Evolutionary conservation across 768 basidiomycete genomes (phyloP).

Genomic region (Mycena galericulata): DNA sequence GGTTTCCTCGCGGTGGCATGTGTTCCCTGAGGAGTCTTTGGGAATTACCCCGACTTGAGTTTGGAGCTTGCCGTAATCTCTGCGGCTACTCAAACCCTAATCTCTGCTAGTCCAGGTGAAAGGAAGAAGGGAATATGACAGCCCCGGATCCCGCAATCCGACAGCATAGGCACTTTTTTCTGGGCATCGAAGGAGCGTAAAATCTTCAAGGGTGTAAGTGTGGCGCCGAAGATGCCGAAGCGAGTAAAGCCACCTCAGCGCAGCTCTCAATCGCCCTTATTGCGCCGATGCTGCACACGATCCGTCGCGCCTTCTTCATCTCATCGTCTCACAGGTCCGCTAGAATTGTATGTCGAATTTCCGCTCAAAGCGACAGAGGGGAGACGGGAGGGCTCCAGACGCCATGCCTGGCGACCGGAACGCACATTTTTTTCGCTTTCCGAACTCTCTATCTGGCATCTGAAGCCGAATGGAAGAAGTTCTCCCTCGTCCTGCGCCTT

Average conservation of each 20-base stretch:
- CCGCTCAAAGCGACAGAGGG: constrained; percentile 16
- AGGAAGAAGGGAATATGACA: constrained; percentile 23
- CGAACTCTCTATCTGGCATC: constrained; percentile 24
- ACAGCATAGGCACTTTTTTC: constrained; percentile 29
- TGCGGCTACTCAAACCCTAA: constrained; percentile 4
- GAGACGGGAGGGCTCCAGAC: constrained; percentile 4
- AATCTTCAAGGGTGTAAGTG: constrained; percentile 25
- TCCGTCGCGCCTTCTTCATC: neutral
- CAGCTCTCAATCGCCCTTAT: constrained; percentile 7
- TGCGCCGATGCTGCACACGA: constrained; percentile 13
- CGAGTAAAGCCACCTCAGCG: constrained; percentile 20
- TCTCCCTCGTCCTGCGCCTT: no score
- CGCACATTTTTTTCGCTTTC: constrained; percentile 24
- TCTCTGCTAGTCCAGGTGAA: constrained; percentile 5
- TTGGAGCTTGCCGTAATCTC: constrained; percentile 17
- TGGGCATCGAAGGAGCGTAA: constrained; percentile 22
- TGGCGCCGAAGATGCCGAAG: constrained; percentile 30
- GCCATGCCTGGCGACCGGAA: constrained; percentile 3
- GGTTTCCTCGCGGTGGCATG: neutral
- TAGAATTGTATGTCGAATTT: constrained; percentile 8
- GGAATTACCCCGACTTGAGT: no score
- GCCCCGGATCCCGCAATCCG: constrained; percentile 9
- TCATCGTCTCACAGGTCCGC: neutral
- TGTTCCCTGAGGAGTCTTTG: neutral
- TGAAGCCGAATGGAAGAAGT: no score